A percentile compares a stretch with the other conserved stretches of the same genome.
phyloP scores from a whole-genome alignment of 306 rosid species.

The Quercus gilva region DNA sequence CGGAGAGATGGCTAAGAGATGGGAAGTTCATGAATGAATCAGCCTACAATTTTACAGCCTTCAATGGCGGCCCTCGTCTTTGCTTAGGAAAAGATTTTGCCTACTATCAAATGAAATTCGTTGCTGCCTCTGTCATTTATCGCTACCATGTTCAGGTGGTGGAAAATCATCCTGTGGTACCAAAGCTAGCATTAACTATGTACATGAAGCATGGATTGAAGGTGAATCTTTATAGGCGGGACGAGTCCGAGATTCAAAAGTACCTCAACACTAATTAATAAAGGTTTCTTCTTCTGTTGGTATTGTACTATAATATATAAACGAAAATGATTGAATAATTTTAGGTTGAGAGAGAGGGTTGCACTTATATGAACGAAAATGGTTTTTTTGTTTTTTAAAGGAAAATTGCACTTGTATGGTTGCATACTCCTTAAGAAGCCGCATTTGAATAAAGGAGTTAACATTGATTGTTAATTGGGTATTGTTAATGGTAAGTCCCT shows the following conservation, averaged over 20 bases:
- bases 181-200: conserved; percentile 82
- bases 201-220: conserved; percentile 81
- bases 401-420: too few relatives aligned
- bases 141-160: conserved; percentile 60
- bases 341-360: too few relatives aligned
- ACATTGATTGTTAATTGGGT: too few relatives aligned
- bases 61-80: conserved; percentile 92
- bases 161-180: conserved; percentile 53
- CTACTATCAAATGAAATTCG: conserved; percentile 85
- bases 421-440: too few relatives aligned
- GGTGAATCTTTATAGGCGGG: conserved; percentile 46
- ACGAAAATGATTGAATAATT: too few relatives aligned
- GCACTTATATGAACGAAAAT: too few relatives aligned
- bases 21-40: conserved; percentile 73
- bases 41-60: conserved; percentile 82
- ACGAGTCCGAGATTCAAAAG: conserved; percentile 29
- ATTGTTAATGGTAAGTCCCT: too few relatives aligned
- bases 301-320: too few relatives aligned
- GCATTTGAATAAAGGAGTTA: too few relatives aligned
- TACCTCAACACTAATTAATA: conserved; percentile 8
- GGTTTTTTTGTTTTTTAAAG: too few relatives aligned
- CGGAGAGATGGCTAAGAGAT: conserved; percentile 83
- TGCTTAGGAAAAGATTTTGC: conserved; percentile 95
- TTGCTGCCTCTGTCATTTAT: conserved; percentile 61
- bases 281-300: neutral